A percentile compares a stretch with the other conserved stretches of the same genome.
Evolutionary conservation across 163 green algal species (phyloP).

Genomic region (Trebouxiophyceae sp.): DNA sequence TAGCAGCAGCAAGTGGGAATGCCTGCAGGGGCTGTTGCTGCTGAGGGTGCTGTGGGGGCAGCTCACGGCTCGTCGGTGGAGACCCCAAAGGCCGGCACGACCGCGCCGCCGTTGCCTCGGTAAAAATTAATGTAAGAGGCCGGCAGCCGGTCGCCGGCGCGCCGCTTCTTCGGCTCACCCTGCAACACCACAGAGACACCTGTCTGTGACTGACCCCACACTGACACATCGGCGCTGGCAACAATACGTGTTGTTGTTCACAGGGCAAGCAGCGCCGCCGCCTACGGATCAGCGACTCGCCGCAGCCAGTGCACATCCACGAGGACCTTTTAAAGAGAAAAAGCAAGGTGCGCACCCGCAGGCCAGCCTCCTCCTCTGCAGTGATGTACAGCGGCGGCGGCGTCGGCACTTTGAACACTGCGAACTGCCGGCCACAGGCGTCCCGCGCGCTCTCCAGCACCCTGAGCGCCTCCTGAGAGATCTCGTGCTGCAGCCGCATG

Average conservation of each 20-base stretch:
- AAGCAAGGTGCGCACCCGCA: too few species aligned
- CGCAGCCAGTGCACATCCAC: too few species aligned
- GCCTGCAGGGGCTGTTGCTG: not conserved
- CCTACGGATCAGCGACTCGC: too few species aligned
- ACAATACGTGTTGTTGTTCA: too few species aligned
- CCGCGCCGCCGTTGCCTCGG: slow-evolving; percentile 53
- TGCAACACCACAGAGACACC: slow-evolving; percentile 2
- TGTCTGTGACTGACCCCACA: too few species aligned
- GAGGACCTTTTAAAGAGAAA: too few species aligned
- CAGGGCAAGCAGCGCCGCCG: too few species aligned
- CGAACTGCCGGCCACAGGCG: slow-evolving; percentile 49
- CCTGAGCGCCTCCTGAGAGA: slow-evolving; percentile 35
- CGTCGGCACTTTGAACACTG: slow-evolving; percentile 62
- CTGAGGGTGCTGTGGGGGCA: not conserved
- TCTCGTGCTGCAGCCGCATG: slow-evolving; percentile 42
- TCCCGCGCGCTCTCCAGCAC: slow-evolving; percentile 51
- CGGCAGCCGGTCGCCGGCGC: slow-evolving; percentile 40
- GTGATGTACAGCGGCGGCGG: slow-evolving; percentile 44
- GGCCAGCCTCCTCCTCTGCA: too few species aligned
- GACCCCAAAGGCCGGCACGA: slow-evolving; percentile 37
- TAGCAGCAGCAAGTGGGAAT: not conserved
- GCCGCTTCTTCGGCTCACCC: slow-evolving; percentile 7
- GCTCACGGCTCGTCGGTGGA: not conserved
- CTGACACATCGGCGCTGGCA: too few species aligned
- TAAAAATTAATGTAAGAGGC: slow-evolving; percentile 80